A percentile compares a stretch with the other conserved stretches of the same genome.
Evolutionary conservation across 192 early-diverging fungal species (phyloP).

Genomic region (Endogone sp.): DNA sequence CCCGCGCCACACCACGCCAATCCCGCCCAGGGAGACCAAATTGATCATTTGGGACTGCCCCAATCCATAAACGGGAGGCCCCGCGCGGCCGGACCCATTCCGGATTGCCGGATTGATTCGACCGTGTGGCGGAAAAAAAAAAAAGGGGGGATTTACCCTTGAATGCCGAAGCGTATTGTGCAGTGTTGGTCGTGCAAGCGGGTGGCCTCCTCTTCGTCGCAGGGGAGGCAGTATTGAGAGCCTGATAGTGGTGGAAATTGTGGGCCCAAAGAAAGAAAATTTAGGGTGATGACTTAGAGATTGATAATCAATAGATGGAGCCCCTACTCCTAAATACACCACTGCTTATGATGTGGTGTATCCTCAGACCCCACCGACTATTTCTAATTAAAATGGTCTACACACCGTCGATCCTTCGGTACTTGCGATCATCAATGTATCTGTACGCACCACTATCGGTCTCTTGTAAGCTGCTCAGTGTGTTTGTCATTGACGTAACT

Average conservation of each 20-base stretch:
- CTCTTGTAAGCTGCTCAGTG: neutral
- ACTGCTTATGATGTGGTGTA: neutral
- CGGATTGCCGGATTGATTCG: too few species aligned
- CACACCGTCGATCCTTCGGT: neutral
- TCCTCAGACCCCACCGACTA: neutral
- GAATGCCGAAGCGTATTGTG: conserved; percentile 44
- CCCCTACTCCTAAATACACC: too few species aligned
- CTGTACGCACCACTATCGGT: neutral
- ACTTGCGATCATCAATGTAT: neutral
- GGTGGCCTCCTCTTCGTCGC: conserved; percentile 49
- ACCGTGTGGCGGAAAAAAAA: too few species aligned
- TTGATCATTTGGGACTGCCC: too few species aligned
- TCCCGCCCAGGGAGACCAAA: too few species aligned
- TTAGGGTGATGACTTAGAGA: too few species aligned
- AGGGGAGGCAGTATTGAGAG: conserved; percentile 43
- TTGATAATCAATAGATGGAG: too few species aligned
- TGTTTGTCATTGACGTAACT: too few species aligned
- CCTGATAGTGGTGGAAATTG: conserved; percentile 30
- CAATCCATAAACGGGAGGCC: too few species aligned
- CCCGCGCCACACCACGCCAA: too few species aligned
- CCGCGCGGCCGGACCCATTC: too few species aligned
- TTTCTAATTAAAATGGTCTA: neutral
- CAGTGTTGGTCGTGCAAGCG: conserved; percentile 47
- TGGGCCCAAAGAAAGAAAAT: too few species aligned
- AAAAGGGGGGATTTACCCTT: conserved; percentile 36